Evolutionary conservation across 257 asterid genomes (phyloP), one percentile per base, ranked within the genome.

Genomic region (Solanum dulcamara): DNA sequence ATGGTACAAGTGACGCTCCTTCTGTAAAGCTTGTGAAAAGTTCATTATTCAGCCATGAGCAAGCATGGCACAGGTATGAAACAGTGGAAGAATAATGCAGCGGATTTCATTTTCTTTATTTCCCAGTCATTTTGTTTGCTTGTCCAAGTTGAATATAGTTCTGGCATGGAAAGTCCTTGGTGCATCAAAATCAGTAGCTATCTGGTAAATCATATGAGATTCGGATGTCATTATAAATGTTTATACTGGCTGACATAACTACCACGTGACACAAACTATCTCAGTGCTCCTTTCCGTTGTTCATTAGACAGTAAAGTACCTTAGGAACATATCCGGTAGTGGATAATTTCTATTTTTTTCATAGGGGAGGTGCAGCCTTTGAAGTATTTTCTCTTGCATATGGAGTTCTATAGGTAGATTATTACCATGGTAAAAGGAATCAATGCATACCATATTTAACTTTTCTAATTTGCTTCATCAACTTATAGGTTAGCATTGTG

Each of bases 41-140:
- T 92, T 93, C 99, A 88, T 62, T 96, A 88, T 96, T 96, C 91
- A 91, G 98, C 89, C 93, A 94, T 59, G 98, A 96, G 91, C 99
- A 96, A 91, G 98, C 99, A 90, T 96, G 99, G 99, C 99, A 95
- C 90, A 96, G 98, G 99, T 94, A 88, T 74, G 77, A 83, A 82
- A 71, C 81, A 74, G 35, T 74, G 28, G 83, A 48, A 30, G 42
- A 14, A 50, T 50, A 68, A 35, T 30, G 24, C 86, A 9, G 28
- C 18, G 12, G 6, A 3, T 60, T 40, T 37, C 18, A 59, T 82
- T 60, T 60, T 26, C 37, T 20, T 62, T 37, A 4, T 40, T 38
- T 77, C 83, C 64, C 33, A 28, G 26, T 79, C 18, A 9, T 28
- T 79, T 79, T 18, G 64, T 79, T 79, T 79, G 17, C 64, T 79